Conservation (phyloP, 129 eudicot genomes). For the Flaveria linearis region DNA sequence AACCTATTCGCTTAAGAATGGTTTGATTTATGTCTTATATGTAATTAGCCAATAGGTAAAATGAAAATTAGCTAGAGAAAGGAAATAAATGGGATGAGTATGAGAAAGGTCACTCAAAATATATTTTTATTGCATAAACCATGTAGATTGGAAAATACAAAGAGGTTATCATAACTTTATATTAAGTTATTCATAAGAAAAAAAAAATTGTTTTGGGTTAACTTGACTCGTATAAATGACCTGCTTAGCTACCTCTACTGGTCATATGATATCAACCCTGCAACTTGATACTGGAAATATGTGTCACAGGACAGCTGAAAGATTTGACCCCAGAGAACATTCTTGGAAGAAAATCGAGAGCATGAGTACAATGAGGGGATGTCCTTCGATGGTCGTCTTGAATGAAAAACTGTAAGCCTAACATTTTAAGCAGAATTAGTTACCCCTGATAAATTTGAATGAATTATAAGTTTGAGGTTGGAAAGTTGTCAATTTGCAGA, state of each 20-base stretch:
- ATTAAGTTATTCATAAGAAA: not conserved
- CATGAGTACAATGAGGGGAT: slow-evolving; percentile 68
- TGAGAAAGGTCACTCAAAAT: not conserved
- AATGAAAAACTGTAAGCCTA: slow-evolving; percentile 73
- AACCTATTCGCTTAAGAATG: not conserved
- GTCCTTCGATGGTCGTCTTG: slow-evolving; percentile 64
- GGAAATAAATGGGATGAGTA: not conserved
- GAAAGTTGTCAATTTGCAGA: slow-evolving; percentile 39
- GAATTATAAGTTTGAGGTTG: not conserved
- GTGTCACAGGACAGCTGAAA: slow-evolving; percentile 65
- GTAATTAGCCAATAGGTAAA: not conserved
- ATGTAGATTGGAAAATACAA: not conserved
- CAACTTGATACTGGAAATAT: not conserved
- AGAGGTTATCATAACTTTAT: not conserved
- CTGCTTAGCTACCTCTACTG: not conserved
- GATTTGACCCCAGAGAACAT: slow-evolving; percentile 94
- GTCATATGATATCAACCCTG: not conserved
- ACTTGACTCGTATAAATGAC: not conserved
- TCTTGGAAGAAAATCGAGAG: slow-evolving; percentile 64
- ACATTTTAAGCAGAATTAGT: not conserved
- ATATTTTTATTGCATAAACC: not conserved
- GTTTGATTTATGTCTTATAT: not conserved
- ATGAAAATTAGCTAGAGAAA: not conserved
- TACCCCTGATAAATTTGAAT: not conserved
- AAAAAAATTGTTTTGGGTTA: not conserved